Base-by-base conservation (phyloP, 1,139 yeast genomes). In the Nadsonia starkeyi-henricii region DNA sequence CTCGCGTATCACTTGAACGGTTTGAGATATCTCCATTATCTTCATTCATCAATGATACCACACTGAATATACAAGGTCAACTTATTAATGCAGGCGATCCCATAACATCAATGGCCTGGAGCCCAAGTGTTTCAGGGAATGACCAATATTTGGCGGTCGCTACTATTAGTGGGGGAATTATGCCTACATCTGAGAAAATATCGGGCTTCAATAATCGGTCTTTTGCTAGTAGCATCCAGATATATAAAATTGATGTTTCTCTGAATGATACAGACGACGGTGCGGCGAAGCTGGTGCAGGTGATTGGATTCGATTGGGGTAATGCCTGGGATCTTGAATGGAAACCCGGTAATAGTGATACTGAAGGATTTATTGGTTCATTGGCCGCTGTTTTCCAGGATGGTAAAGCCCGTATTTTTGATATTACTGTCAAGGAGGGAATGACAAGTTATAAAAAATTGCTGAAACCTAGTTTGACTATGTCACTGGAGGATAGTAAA, bases 341-440 rank as follows among this genome's bases (percentile, higher is more conserved):
- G 84, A 68, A 72, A 36, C 70, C 70, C 13, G 58, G 65, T 2
- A 53, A 45, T 39, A 37, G 41, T 12, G 39, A n/a, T 20, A 18
- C 64, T 7, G 49, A 58, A 4, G 60, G 57, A 9, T 56, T 57
- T 0, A 52, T 66, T 1, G 66, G 79, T 9, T 61, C 76, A 0
- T 56, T 82, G 18, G 74, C 75, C 1, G 80, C 79, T 17, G 69
- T 73, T 0, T 79, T 77, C 55, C 78, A 78, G 43, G 85, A 81
- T 60, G 94, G 94, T 0, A 62, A 68, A 2, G 63, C 79, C 3
- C 78, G 80, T 49, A 59, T 82, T 2, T 60, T 84, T 45, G 73
- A 73, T 48, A 62, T 57, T 2, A 54, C 62, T 1, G 54, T 59
- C 28, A 5, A 33, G 12, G 9, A 9, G 5, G 28, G 9, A 5